phyloP scores from a whole-genome alignment of 2,329 filamentous ascomycete species.

The Balansia obtecta region DNA sequence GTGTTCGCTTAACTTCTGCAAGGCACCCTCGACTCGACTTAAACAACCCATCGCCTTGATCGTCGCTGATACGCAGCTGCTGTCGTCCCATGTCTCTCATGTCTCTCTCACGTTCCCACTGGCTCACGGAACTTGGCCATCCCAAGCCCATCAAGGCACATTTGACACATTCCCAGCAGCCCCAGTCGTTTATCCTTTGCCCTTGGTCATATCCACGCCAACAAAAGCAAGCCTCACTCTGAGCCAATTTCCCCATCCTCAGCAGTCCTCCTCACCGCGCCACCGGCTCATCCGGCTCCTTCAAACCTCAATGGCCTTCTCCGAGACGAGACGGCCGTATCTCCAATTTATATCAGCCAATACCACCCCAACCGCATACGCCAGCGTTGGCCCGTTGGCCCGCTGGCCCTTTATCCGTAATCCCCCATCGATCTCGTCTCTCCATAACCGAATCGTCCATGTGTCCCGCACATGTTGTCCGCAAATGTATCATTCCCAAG shows the following conservation, averaged over 20 bases:
- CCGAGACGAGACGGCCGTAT: conserved; percentile 7
- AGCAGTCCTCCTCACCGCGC: conserved; percentile 22
- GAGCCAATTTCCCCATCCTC: conserved; percentile 32
- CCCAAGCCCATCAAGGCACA: no score
- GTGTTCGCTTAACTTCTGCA: no score
- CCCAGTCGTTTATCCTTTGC: no score
- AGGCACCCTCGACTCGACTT: no score
- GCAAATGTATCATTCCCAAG: conserved; percentile 39
- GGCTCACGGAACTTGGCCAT: no score
- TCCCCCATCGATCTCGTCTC: conserved; percentile 40
- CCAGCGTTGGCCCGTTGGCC: conserved; percentile 25
- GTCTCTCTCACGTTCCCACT: no score
- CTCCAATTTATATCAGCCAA: not conserved
- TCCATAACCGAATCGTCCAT: conserved; percentile 30
- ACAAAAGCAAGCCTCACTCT: conserved; percentile 6
- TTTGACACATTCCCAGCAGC: no score
- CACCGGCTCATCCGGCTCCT: conserved; percentile 22
- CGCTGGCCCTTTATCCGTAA: conserved; percentile 7
- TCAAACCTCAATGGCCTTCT: conserved; percentile 13
- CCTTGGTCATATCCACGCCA: no score
- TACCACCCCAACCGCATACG: conserved; percentile 18
- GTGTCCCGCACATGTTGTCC: conserved; percentile 23
- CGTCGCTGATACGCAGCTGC: no score
- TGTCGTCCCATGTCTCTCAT: no score
- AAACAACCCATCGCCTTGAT: no score